phyloP scores from a whole-genome alignment of 2,329 filamentous ascomycete species.

The Colletotrichum plurivorum region DNA sequence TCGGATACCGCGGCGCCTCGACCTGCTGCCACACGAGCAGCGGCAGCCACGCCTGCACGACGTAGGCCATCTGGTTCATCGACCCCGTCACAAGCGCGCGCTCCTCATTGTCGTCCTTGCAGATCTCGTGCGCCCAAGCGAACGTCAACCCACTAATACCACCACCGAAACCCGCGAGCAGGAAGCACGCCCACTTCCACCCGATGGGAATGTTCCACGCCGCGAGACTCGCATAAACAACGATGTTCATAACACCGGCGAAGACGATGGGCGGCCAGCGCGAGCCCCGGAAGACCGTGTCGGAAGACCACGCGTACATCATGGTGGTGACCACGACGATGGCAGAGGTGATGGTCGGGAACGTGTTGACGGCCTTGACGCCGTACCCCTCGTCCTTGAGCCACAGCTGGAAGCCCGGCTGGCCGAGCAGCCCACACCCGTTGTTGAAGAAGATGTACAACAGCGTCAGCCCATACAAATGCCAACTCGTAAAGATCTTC shows the following conservation, averaged over 20 bases:
- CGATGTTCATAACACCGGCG: slow-evolving; percentile 58
- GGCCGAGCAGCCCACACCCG: slow-evolving; percentile 58
- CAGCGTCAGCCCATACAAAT: slow-evolving; percentile 70
- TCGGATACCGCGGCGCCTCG: slow-evolving; percentile 72
- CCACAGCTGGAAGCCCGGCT: slow-evolving; percentile 70
- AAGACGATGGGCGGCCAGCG: slow-evolving; percentile 77
- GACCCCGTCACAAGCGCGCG: slow-evolving; percentile 74
- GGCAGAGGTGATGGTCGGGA: slow-evolving; percentile 71
- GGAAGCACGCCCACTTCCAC: slow-evolving; percentile 76
- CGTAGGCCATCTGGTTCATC: slow-evolving; percentile 80
- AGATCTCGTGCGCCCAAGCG: slow-evolving; percentile 66
- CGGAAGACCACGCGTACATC: slow-evolving; percentile 76
- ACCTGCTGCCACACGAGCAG: slow-evolving; percentile 76
- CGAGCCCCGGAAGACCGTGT: slow-evolving; percentile 69
- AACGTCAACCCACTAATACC: slow-evolving; percentile 62
- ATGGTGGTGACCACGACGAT: slow-evolving; percentile 71
- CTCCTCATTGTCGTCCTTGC: slow-evolving; percentile 71
- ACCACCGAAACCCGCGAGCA: slow-evolving; percentile 64
- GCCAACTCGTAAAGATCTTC: slow-evolving; percentile 75
- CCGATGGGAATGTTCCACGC: slow-evolving; percentile 62
- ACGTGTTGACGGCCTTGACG: slow-evolving; percentile 62
- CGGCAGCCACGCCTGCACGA: slow-evolving; percentile 79
- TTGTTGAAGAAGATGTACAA: slow-evolving; percentile 78
- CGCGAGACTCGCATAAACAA: slow-evolving; percentile 56
- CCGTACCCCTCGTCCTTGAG: slow-evolving; percentile 60